Percentiles rank a stretch among this genome's conserved stretches.
Evolutionary conservation across 176 grass and related monocot genomes (phyloP).

Genomic region (Ensete ventricosum): DNA sequence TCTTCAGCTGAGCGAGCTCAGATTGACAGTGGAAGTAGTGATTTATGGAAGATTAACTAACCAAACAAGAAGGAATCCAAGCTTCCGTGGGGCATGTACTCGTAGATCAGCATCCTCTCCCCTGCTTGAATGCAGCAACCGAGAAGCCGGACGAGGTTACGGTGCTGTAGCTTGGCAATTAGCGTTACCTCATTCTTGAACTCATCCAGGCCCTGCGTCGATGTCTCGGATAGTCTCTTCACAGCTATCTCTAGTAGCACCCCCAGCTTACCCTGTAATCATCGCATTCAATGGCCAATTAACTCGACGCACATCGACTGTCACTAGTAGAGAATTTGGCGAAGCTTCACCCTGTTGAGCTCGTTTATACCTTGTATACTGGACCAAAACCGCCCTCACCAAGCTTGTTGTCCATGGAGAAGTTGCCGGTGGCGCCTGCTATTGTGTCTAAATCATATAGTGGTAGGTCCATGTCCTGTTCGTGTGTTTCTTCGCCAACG

Average conservation of each 20-base stretch:
- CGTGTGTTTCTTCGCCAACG: neutral
- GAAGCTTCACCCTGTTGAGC: neutral
- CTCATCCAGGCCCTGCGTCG: neutral
- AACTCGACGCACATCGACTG: neutral
- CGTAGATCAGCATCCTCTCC: neutral
- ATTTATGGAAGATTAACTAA: neutral
- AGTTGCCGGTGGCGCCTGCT: neutral
- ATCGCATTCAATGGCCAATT: neutral
- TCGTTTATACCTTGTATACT: neutral
- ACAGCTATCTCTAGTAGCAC: neutral
- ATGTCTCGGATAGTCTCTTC: neutral
- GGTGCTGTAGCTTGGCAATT: neutral
- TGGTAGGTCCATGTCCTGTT: neutral
- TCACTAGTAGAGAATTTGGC: neutral
- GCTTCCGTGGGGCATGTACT: neutral
- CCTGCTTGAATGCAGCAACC: neutral
- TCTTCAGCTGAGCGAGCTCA: no score
- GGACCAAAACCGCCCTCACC: conserved; percentile 9
- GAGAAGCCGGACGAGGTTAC: neutral
- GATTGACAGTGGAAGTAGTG: neutral
- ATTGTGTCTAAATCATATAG: neutral
- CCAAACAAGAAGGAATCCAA: conserved; percentile 8
- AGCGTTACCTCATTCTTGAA: neutral
- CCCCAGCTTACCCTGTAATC: neutral
- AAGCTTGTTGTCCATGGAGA: neutral